Evolutionary conservation across 192 early-diverging fungal species (phyloP).

Genomic region (Funneliformis geosporum): DNA sequence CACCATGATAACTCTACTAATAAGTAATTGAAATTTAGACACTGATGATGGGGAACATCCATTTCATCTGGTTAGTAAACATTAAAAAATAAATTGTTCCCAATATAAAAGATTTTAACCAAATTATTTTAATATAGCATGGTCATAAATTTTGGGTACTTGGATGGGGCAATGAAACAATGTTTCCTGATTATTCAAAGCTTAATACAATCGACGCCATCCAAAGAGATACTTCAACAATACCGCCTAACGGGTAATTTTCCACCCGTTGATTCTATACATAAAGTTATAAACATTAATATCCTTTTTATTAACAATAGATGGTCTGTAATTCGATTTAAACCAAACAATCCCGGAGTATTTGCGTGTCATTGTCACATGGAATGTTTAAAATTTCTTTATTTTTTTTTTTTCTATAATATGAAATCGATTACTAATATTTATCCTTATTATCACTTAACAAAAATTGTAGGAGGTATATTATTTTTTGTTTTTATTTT

Average conservation of each 20-base stretch:
- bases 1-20: neutral
- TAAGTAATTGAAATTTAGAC: neutral
- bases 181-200: slow-evolving; percentile 31
- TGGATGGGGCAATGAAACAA: slow-evolving; percentile 41
- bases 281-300: neutral
- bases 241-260: slow-evolving; percentile 34
- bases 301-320: slow-evolving; percentile 26
- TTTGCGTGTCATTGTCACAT: slow-evolving; percentile 53
- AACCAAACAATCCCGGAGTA: slow-evolving; percentile 49
- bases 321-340: slow-evolving; percentile 41
- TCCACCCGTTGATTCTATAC: no score
- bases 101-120: neutral
- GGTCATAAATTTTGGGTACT: slow-evolving; percentile 51
- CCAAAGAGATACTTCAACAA: slow-evolving; percentile 43
- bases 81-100: no score
- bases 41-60: slow-evolving; percentile 37
- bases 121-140: slow-evolving; percentile 38
- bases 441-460: slow-evolving; percentile 1
- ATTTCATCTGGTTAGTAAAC: slow-evolving; percentile 38
- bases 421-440: neutral
- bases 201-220: slow-evolving; percentile 42
- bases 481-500: no score
- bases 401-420: neutral
- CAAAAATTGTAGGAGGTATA: neutral
- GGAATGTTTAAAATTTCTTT: neutral